Evolutionary conservation across 768 basidiomycete genomes (phyloP), one percentile per base, ranked within the genome.

Genomic region (Termitomyces sp.): DNA sequence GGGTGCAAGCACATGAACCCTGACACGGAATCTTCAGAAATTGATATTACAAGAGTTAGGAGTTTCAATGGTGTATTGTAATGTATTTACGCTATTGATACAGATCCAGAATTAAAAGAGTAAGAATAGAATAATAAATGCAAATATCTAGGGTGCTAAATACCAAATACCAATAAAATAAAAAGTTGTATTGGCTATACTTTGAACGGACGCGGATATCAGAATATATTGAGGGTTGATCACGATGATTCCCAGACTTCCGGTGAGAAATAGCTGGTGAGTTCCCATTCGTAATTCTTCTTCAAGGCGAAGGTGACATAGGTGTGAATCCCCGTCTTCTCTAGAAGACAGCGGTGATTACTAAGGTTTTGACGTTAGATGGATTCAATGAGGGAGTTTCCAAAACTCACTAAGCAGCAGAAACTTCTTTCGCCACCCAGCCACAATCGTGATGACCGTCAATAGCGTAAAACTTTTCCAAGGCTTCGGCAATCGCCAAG

Each of bases 241-340:
- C 5, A 28, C 6, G 10, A 28, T 43, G 38, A 58, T 42, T 62
- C 61, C 67, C 68, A 72, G 14, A 64, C 57, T 60, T 72, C 69
- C 26, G 71, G 70, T 9, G 70, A 71, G 61, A 72, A 72, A 53
- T 72, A 72, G 47, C 58, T 71, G 18, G 71, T 72, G 20, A 72
- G 38, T 53, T 72, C 71, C 66, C 68, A 71, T 22, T 68, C 65
- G 14, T 62, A 62, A 38, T 65, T 64, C 54, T 66, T 66, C 58
- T 72, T 72, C 6, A 69, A 50, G 18, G 66, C 71, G 47, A 72
- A 64, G 7, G 71, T 71, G 22, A 72, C 67, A 42, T 72, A 70
- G 20, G 69, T 70, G 60, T 71, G 68, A 38, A 70, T 71, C 8
- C 71, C 71, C 14, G 63, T 60, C 38, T 56, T 59, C 30, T 60